Evolutionary conservation across 176 grass and related monocot species (phyloP).

Genomic region (Oryza meridionalis): DNA sequence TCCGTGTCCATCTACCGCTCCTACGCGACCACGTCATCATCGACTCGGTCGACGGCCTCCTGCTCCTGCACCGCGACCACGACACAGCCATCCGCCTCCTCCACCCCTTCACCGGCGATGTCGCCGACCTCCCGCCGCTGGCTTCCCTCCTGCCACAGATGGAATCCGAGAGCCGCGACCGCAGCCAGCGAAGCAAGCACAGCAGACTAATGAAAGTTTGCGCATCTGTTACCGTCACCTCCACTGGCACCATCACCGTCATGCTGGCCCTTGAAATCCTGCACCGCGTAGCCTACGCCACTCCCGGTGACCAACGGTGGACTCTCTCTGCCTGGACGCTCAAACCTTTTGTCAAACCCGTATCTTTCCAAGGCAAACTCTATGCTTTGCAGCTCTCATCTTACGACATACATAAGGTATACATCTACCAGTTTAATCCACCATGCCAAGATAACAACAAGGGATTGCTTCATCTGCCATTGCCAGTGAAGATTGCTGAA

Average conservation of each 20-base stretch:
- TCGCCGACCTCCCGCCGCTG: neutral
- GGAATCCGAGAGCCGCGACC: neutral
- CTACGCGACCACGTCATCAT: no score
- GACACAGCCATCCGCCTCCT: no score
- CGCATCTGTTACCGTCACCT: neutral
- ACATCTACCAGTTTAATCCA: neutral
- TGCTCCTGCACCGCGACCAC: no score
- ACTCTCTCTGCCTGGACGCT: neutral
- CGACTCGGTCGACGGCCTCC: no score
- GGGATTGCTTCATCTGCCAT: neutral
- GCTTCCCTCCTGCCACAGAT: neutral
- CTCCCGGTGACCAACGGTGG: neutral
- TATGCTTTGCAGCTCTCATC: neutral
- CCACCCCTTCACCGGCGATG: neutral
- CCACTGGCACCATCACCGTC: neutral
- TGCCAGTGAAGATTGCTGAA: neutral
- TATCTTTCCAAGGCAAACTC: constrained; percentile 3
- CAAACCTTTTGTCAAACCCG: no score
- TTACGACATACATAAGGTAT: neutral
- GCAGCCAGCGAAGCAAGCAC: neutral
- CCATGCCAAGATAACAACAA: no score
- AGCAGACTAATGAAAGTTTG: neutral
- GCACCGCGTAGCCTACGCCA: neutral
- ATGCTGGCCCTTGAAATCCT: neutral
- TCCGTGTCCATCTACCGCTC: no score